phyloP scores from a whole-genome alignment of 2,329 filamentous ascomycete genomes.

The Keithomyces neogunnii region DNA sequence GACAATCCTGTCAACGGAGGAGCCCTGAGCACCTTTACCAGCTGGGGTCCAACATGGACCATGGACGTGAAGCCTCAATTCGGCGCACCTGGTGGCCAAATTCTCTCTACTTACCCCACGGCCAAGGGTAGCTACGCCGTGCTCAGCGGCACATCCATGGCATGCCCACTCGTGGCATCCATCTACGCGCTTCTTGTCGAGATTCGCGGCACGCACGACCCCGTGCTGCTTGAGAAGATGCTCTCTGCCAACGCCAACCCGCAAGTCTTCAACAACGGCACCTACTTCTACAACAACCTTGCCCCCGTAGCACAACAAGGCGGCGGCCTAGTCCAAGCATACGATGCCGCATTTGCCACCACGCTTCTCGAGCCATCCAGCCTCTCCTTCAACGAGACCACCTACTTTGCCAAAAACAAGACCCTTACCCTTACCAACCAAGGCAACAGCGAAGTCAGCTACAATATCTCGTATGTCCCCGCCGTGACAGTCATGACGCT shows the following conservation, averaged over 20 bases:
- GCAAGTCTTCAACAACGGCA: slow-evolving; percentile 38
- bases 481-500: slow-evolving; percentile 40
- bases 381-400: slow-evolving; percentile 52
- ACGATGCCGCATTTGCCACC: slow-evolving; percentile 47
- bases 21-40: slow-evolving; percentile 5
- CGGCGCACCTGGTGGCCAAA: slow-evolving; percentile 12
- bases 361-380: slow-evolving; percentile 46
- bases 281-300: slow-evolving; percentile 26
- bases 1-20: slow-evolving; percentile 4
- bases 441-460: slow-evolving; percentile 34
- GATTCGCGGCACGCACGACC: slow-evolving; percentile 37
- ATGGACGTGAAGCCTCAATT: slow-evolving; percentile 12
- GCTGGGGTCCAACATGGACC: slow-evolving; percentile 12
- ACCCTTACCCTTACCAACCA: slow-evolving; percentile 43
- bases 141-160: slow-evolving; percentile 11
- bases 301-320: slow-evolving; percentile 54
- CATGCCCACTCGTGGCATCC: slow-evolving; percentile 8
- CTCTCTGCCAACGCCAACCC: slow-evolving; percentile 42
- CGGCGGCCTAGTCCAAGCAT: slow-evolving; percentile 50
- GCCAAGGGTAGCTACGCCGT: slow-evolving; percentile 8
- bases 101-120: slow-evolving; percentile 11
- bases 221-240: slow-evolving; percentile 38
- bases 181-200: slow-evolving; percentile 21
- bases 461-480: slow-evolving; percentile 34
- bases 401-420: slow-evolving; percentile 31